A percentile compares a stretch with the other conserved stretches of the same genome.
Evolutionary conservation across 2,329 filamentous ascomycete genomes (phyloP).

Genomic region (Verticillium alfalfae): DNA sequence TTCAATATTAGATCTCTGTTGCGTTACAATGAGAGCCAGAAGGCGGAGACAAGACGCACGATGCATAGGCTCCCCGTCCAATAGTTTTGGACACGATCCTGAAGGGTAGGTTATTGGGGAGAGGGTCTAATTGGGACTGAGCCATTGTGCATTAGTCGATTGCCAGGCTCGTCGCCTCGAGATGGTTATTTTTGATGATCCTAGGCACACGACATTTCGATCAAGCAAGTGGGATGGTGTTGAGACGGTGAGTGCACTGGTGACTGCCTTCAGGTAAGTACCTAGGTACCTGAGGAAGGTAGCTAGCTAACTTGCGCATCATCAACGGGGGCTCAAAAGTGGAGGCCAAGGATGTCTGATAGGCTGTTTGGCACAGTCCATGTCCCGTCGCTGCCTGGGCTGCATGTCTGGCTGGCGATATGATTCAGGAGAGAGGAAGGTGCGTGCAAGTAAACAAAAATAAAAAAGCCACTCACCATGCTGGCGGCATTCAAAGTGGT

Average conservation of each 20-base stretch:
- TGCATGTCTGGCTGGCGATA: neutral
- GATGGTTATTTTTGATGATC: neutral
- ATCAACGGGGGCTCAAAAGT: neutral
- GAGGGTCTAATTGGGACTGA: conserved; percentile 82
- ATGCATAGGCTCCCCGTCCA: conserved; percentile 93
- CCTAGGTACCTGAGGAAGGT: no score
- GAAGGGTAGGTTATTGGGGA: conserved; percentile 83
- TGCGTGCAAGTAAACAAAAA: neutral
- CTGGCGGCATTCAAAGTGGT: conserved; percentile 1
- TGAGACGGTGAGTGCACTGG: neutral
- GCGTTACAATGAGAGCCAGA: neutral
- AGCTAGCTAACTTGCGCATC: neutral
- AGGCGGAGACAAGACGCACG: conserved; percentile 48
- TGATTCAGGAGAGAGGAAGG: neutral
- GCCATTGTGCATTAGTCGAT: conserved; percentile 33
- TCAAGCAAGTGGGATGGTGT: neutral
- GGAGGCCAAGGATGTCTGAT: neutral
- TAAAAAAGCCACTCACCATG: conserved; percentile 3
- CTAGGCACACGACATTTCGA: neutral
- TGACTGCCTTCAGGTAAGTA: no score
- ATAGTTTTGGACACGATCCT: conserved; percentile 95
- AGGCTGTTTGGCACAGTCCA: neutral
- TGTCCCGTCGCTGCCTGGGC: neutral
- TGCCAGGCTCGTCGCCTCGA: neutral
- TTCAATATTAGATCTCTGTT: conserved; percentile 3